Percentiles rank a stretch among this genome's conserved stretches.
These are phyloP conservation scores for Thelonectria olida DNA, from an alignment of 2,329 filamentous ascomycete genomes.

Conservation along the genomic window DNA sequence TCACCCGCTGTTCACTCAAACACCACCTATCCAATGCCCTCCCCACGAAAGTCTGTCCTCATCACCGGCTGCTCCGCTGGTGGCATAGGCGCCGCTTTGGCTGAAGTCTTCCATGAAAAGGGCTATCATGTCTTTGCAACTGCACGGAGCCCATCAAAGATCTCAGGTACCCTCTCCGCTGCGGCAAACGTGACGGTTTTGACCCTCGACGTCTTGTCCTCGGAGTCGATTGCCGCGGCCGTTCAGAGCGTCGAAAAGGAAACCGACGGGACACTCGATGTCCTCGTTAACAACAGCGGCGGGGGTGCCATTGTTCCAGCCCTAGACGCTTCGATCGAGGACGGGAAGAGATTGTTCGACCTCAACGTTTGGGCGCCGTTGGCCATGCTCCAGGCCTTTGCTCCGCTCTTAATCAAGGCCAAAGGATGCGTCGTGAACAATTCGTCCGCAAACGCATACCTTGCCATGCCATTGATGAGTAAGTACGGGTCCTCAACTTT, in stretches of 20 bases:
- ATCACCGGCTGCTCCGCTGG: slow-evolving; percentile 40
- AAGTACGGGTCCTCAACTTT: neutral
- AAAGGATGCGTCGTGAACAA: slow-evolving; percentile 40
- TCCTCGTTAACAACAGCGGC: slow-evolving; percentile 38
- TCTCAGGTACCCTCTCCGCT: slow-evolving; percentile 31
- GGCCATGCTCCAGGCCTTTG: slow-evolving; percentile 49
- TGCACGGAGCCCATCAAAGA: slow-evolving; percentile 40
- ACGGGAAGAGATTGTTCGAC: slow-evolving; percentile 38
- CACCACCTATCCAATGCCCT: slow-evolving; percentile 7
- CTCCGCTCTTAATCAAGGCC: slow-evolving; percentile 39
- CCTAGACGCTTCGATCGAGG: slow-evolving; percentile 35
- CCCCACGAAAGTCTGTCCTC: slow-evolving; percentile 28
- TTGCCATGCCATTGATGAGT: slow-evolving; percentile 10
- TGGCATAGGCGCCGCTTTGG: slow-evolving; percentile 37
- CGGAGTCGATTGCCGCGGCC: slow-evolving; percentile 36
- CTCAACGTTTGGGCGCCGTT: slow-evolving; percentile 52
- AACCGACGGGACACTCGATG: slow-evolving; percentile 32
- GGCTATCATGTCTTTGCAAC: slow-evolving; percentile 47
- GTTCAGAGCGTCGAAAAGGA: slow-evolving; percentile 27
- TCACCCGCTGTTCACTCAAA: neutral
- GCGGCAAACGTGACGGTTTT: slow-evolving; percentile 36
- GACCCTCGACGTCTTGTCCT: slow-evolving; percentile 42
- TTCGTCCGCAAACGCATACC: slow-evolving; percentile 5
- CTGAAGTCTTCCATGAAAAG: slow-evolving; percentile 25
- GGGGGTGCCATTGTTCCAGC: slow-evolving; percentile 26